Evolutionary conservation across 768 basidiomycete species (phyloP).

Genomic region (Gautieria morchelliformis): DNA sequence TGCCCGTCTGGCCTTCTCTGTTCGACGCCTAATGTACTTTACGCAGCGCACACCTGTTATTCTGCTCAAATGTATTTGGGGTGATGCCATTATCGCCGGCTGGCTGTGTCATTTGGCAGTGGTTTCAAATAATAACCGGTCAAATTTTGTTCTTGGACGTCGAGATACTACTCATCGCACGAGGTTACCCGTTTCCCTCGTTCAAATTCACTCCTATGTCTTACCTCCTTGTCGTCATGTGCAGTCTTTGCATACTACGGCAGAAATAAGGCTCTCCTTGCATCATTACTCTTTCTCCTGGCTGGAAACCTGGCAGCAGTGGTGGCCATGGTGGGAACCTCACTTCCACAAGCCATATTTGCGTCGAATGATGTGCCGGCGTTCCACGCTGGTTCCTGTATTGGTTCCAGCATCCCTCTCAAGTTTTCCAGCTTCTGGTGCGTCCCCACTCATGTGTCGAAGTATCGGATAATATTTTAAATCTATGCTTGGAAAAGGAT

Average conservation of each 20-base stretch:
- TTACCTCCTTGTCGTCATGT: neutral
- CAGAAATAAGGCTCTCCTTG: neutral
- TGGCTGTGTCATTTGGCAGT: neutral
- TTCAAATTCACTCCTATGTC: neutral
- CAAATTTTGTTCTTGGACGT: neutral
- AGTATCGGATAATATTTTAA: neutral
- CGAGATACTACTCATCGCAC: neutral
- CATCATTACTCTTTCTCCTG: neutral
- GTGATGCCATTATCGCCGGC: neutral
- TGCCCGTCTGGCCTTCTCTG: neutral
- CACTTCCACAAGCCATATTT: neutral
- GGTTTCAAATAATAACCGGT: slow-evolving; percentile 1
- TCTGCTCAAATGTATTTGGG: slow-evolving; percentile 2
- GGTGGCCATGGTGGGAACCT: neutral
- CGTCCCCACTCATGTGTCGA: neutral
- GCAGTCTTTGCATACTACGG: neutral
- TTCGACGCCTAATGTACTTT: neutral
- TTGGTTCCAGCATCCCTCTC: neutral
- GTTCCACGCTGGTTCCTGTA: neutral
- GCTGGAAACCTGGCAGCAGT: neutral
- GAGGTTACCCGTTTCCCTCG: neutral
- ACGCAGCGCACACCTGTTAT: neutral
- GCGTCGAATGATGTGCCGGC: neutral
- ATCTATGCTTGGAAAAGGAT: neutral
- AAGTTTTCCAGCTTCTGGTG: neutral